Evolutionary conservation across 805 yeast genomes (phyloP).

Genomic region (Myxozyma vanderwaltii): DNA sequence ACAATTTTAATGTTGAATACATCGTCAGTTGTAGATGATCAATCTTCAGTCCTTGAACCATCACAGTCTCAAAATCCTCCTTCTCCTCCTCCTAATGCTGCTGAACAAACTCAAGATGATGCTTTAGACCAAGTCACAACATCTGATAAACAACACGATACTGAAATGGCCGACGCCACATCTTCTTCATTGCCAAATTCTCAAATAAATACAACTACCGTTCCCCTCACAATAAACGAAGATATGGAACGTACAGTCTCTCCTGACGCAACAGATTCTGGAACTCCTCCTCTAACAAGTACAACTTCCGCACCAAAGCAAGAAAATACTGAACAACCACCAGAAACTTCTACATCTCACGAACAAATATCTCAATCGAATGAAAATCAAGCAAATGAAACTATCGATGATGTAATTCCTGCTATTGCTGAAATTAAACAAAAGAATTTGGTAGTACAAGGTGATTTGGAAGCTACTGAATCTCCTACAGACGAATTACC

Average conservation of each 20-base stretch:
- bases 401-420: background rate
- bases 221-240: background rate
- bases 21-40: background rate
- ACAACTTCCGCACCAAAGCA: background rate
- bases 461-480: conserved; percentile 1
- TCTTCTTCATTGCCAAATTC: background rate
- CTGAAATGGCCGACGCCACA: conserved; percentile 10
- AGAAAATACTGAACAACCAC: too few relatives aligned
- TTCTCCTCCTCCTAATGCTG: background rate
- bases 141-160: background rate
- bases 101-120: conserved; percentile 5
- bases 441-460: background rate
- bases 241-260: conserved; percentile 14
- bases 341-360: background rate
- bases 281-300: background rate
- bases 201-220: background rate
- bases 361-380: too few relatives aligned
- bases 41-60: background rate
- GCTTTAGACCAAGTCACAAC: conserved; percentile 1
- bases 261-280: conserved; percentile 9
- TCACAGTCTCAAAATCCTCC: background rate
- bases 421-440: background rate
- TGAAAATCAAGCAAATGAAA: too few relatives aligned
- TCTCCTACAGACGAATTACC: background rate
- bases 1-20: conserved; percentile 14